Evolutionary conservation across 1,139 yeast genomes (phyloP), one percentile per base, ranked within the genome.

Genomic region (Saccharomycopsis hybrid): DNA sequence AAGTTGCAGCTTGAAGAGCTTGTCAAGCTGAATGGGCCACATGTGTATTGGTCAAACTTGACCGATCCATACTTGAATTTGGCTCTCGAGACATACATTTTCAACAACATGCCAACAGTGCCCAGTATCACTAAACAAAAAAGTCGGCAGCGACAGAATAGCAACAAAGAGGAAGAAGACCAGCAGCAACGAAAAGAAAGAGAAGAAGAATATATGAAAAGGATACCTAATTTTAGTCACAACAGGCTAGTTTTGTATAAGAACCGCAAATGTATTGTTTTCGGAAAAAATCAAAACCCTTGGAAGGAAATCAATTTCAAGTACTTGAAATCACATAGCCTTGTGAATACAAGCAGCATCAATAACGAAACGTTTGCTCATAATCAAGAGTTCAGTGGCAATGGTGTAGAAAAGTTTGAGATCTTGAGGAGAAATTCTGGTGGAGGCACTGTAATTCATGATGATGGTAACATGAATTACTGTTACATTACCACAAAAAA

Each of bases 361-460:
- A 29, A 37, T 8, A 39, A 24, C n/a, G n/a, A 36, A 7, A 9
- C 39, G n/a, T 13, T 13, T 18, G 11, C 27, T 41, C 3, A 41
- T 8, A 5, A 29, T 8, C 13, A 41, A 24, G 5, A 28, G 13
- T 33, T 11, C 25, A 28, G 7, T 4, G 13, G 13, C 40, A n/a
- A 9, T 8, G 8, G n/a, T 41, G 33, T 11, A 18, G 29, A 43
- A 9, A 29, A 32, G 9, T 73, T 87, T n/a, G 92, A 95, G 0
- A 63, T 90, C 9, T 65, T 94, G 2, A 71, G 98, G 57, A 71
- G 99, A 53, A 70, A 77, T 44, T 84, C 95, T 1, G 99, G 99
- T 1, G 99, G 99, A 1, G 99, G 99, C 0, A 81, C 97, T 0
- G 99, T 94, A 0, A 96, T 89, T 8, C 99, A 94, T 62, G 98